Base-by-base conservation (phyloP, 2,329 filamentous ascomycete genomes). In the Alternaria triticina region DNA sequence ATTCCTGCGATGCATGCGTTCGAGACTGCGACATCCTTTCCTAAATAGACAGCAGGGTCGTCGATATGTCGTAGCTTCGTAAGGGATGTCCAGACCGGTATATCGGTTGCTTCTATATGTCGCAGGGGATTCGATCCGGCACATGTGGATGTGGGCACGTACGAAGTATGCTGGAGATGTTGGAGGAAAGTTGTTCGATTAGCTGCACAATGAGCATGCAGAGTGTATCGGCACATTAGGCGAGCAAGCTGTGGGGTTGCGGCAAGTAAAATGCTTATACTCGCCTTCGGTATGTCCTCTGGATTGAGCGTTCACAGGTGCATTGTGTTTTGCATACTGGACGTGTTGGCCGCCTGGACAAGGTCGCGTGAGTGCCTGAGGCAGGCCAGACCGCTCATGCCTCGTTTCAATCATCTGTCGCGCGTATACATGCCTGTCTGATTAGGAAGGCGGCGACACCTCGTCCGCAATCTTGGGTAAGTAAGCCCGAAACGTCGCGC, bases 381-480 rank as follows among this genome's bases (percentile, higher is more conserved):
- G 56, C 52, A 50, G 54, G 33, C 56, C 33, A 43, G 45, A 17
- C 44, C 40, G 36, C 30, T 49, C 36, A 63, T 51, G 51, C 51
- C 50, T 50, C 50, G 50, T 46, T 54, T 55, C 61, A 60, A 51
- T 46, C 22, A 36, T 36, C 28, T 30, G 25, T 47, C 20, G 40
- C 54, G 51, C 36, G 30, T 55, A 50, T 13, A 46, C 50, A 28
- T 40, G 46, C 30, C 44, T 13, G 22, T 40, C 57, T 51, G 44
- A 52, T 59, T 28, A 56, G 44, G 28, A 54, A 62, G 49, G 50
- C 62, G 57, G 54, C 51, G 63, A 66, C 66, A 62, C 62, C 50
- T 63, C 65, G 65, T 60, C 36, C 36, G 62, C 58, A 76, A 76
- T 73, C 57, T 74, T 67, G 30, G 68, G 65, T 40, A 40, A 40